Evolutionary conservation across 352 stramenopile genomes (phyloP), one percentile per base, ranked within the genome.

Genomic region (Aphanomyces invadans): DNA sequence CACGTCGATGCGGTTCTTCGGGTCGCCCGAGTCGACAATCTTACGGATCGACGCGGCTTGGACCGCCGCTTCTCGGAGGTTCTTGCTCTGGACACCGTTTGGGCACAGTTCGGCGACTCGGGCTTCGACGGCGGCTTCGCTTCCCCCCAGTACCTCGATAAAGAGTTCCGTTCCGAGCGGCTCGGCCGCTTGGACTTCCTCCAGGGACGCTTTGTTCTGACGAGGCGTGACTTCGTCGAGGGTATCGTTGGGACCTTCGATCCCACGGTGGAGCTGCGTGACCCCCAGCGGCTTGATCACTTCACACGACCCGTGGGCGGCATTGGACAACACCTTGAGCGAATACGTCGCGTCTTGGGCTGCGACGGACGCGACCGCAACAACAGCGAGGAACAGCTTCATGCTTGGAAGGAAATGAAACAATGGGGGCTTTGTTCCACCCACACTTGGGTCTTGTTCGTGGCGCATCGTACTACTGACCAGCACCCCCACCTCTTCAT

Each of bases 1-100:
- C 15, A 81, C 68, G 53, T 77, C 74, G 48, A 77, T 79, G 42
- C 74, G 72, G 67, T 79, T 77, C 52, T 11, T 11, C 21, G 70
- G 66, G 42, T 77, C 55, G 36, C 74, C 72, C 45, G 72, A 77
- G 71, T 75, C 72, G 11, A 77, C 74, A 59, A 79, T 64, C 68
- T 76, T 76, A 15, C 15, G 7, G 29, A 52, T 48, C 28, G 4
- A 15, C 9, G 28, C 59, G 45, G 45, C 59, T 1, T 17, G 5
- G 39, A 25, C 28, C 10, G 38, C 3, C 3, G 19, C 39, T 44
- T 54, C 38, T 2, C 17, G 59, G 15, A 36, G 49, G 23, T 32
- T 36, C 26, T 55, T 48, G 38, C 23, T 36, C 32, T 44, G 2
- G 12, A 69, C 39, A n/a, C 62, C 62, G 29, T 69, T 36, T 23